phyloP scores from a whole-genome alignment of 2,329 filamentous ascomycete species.

The Albifimbria verrucaria region DNA sequence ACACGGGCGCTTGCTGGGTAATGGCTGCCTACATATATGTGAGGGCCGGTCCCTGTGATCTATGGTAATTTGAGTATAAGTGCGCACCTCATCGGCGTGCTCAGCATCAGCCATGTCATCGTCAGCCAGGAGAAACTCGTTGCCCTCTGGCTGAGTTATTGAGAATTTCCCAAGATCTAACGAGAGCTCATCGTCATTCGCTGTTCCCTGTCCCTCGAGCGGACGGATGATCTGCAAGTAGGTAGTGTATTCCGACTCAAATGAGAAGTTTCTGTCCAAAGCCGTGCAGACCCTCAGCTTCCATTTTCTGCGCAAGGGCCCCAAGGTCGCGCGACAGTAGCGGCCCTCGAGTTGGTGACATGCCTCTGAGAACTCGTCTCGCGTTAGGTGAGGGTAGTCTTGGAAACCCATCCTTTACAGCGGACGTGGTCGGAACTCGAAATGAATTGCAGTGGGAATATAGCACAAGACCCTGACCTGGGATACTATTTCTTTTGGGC shows the following conservation, averaged over 20 bases:
- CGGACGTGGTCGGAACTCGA: too few species aligned
- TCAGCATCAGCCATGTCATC: conserved; percentile 48
- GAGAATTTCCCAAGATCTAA: conserved; percentile 43
- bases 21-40: background rate
- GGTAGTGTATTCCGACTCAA: conserved; percentile 43
- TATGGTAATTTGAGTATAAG: background rate
- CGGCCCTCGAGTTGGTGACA: conserved; percentile 60
- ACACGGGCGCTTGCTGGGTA: conserved; percentile 14
- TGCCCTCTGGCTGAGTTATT: conserved; percentile 25
- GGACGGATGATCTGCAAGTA: conserved; percentile 56
- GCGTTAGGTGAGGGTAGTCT: conserved; percentile 59
- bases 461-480: too few species aligned
- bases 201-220: conserved; percentile 35
- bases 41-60: background rate
- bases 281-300: conserved; percentile 51
- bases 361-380: conserved; percentile 61
- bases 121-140: conserved; percentile 29
- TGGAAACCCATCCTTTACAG: conserved; percentile 35
- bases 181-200: conserved; percentile 42
- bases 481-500: too few species aligned
- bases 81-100: conserved; percentile 46
- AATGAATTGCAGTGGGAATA: too few species aligned
- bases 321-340: conserved; percentile 57
- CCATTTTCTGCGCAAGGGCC: conserved; percentile 51
- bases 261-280: conserved; percentile 41